Evolutionary conservation across 2,329 filamentous ascomycete genomes (phyloP).

Genomic region (Colletotrichum lupini): DNA sequence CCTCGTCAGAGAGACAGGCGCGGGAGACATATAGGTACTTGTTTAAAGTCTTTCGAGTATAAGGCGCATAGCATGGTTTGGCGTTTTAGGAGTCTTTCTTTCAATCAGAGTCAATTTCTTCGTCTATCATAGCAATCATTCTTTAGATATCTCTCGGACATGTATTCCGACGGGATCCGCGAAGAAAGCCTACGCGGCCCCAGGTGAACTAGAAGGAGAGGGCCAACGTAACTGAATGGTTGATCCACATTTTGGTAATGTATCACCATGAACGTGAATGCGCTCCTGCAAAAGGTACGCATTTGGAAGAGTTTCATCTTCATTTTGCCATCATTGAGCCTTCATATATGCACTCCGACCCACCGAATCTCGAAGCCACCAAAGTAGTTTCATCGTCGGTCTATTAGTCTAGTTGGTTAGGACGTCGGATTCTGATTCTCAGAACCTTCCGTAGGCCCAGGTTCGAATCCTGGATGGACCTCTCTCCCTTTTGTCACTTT

Average conservation of each 20-base stretch:
- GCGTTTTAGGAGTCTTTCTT: slow-evolving; percentile 20
- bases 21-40: slow-evolving; percentile 1
- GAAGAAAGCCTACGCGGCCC: neutral
- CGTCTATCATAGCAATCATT: neutral
- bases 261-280: neutral
- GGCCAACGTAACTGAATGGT: neutral
- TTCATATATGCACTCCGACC: accelerated
- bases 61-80: slow-evolving; percentile 35
- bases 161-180: accelerated
- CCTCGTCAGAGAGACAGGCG: slow-evolving; percentile 57
- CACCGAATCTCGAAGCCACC: accelerated
- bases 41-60: neutral
- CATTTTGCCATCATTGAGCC: too few species aligned
- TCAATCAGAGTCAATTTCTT: neutral
- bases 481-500: neutral
- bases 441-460: slow-evolving; percentile 33
- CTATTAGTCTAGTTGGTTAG: slow-evolving; percentile 37
- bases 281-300: neutral
- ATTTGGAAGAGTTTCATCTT: neutral
- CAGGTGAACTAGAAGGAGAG: neutral
- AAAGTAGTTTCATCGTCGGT: neutral
- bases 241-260: neutral
- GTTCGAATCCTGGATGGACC: slow-evolving; percentile 37
- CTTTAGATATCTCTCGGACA: neutral
- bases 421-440: slow-evolving; percentile 35